phyloP scores from a whole-genome alignment of 2,329 filamentous ascomycete species.

The Capronia americana region DNA sequence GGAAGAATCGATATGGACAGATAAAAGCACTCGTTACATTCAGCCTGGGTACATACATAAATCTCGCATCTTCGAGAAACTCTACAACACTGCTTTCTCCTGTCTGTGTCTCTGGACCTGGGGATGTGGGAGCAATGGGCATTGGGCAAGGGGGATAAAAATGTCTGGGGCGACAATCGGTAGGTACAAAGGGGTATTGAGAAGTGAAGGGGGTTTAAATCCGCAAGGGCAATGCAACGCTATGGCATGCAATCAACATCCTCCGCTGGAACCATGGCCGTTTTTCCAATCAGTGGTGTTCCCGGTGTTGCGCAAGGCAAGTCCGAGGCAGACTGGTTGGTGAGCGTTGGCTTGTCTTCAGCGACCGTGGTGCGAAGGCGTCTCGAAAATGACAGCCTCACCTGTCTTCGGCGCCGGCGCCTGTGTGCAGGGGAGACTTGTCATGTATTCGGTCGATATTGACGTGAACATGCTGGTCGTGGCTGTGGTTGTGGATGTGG shows the following conservation, averaged over 20 bases:
- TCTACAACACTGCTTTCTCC: neutral
- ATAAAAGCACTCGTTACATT: neutral
- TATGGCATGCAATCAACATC: neutral
- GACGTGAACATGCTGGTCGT: neutral
- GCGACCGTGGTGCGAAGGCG: constrained; percentile 18
- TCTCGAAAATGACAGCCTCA: constrained; percentile 27
- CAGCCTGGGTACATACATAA: neutral
- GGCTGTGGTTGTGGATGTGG: neutral
- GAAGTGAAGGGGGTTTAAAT: constrained; percentile 2
- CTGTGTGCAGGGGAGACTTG: neutral
- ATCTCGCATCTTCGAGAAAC: neutral
- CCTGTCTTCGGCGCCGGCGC: constrained; percentile 19
- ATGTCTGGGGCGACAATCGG: constrained; percentile 19
- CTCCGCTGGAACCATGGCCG: constrained; percentile 5
- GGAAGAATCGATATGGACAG: neutral
- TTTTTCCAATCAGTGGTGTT: neutral
- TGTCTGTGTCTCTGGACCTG: neutral
- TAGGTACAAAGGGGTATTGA: neutral
- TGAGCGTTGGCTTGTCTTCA: constrained; percentile 1
- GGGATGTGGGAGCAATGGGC: neutral
- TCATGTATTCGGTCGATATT: neutral
- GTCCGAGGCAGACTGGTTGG: neutral
- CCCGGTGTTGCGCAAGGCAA: neutral
- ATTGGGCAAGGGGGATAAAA: neutral
- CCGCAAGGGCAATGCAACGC: neutral